These are phyloP conservation scores for Plenodomus tracheiphilus DNA, from an alignment of 2,329 filamentous ascomycete species.

Conservation along the genomic window DNA sequence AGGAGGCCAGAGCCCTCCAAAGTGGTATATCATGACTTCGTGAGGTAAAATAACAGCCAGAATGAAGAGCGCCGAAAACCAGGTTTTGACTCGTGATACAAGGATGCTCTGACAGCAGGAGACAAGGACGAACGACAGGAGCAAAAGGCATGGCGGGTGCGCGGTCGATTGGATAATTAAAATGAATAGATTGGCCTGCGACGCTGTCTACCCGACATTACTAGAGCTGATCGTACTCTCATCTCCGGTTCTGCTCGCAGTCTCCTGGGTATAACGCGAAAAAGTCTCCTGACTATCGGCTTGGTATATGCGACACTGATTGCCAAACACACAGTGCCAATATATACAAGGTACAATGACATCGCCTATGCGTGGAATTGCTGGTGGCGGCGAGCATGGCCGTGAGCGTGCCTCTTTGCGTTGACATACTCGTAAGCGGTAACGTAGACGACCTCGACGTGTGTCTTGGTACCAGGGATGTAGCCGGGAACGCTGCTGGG, in stretches of 20 bases:
- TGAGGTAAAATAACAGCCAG: slow-evolving; percentile 30
- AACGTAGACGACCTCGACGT: slow-evolving; percentile 37
- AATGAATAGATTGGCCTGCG: slow-evolving; percentile 43
- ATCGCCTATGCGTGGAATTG: slow-evolving; percentile 37
- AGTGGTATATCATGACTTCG: slow-evolving; percentile 42
- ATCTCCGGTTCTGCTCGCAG: slow-evolving; percentile 21
- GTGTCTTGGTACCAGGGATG: slow-evolving; percentile 35
- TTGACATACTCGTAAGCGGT: slow-evolving; percentile 38
- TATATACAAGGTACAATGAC: slow-evolving; percentile 2
- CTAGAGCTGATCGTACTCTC: slow-evolving; percentile 28
- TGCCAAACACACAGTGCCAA: not conserved
- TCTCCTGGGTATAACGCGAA: slow-evolving; percentile 34
- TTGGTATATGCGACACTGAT: slow-evolving; percentile 19
- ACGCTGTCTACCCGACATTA: slow-evolving; percentile 45
- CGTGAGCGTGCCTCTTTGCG: slow-evolving; percentile 40
- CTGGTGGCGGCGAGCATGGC: slow-evolving; percentile 33
- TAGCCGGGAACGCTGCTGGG: too few species aligned
- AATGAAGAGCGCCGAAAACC: slow-evolving; percentile 11
- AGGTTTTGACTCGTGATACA: not conserved
- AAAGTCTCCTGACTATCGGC: slow-evolving; percentile 32
- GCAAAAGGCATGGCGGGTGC: slow-evolving; percentile 21
- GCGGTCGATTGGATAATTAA: slow-evolving; percentile 25
- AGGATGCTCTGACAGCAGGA: not conserved
- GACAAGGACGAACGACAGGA: slow-evolving; percentile 16
- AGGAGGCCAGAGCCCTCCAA: slow-evolving; percentile 19